Base-by-base conservation (phyloP, 2,329 filamentous ascomycete species). In the Sarocladium strictum region DNA sequence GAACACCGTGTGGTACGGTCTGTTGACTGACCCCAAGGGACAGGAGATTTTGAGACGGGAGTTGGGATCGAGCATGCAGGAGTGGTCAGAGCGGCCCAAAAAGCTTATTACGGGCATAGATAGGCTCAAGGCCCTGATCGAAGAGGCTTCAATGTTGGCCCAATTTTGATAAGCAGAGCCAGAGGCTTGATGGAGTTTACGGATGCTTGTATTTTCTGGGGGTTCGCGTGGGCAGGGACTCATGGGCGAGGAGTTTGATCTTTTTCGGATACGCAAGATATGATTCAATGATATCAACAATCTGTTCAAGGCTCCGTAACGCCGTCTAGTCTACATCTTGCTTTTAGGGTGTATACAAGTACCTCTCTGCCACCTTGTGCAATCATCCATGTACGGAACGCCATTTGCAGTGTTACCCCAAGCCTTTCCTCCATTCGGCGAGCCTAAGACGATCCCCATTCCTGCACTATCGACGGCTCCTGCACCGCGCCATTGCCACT, bases 401-500 rank as follows among this genome's bases (percentile, higher is more conserved):
- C n/a, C n/a, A n/a, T n/a, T n/a, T n/a, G n/a, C n/a, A n/a, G n/a
- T n/a, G n/a, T n/a, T n/a, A n/a, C n/a, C n/a, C n/a, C n/a, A n/a
- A n/a, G n/a, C n/a, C n/a, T n/a, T n/a, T n/a, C n/a, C n/a, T 33
- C 23, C 23, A 38, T 26, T 3, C 27, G 1, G 17, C 19, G 14
- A 4, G 11, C 35, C 35, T 38, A 45, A 7, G 7, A 7, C 14
- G 37, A 47, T 12, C 45, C 60, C 71, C 71, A 74, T 60, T 72
- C 70, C 37, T 70, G 61, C 2, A 65, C 27, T 7, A 69, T 55
- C 0, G 63, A 65, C 10, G 70, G 70, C 35, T 64, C 60, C 58
- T 72, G 69, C 23, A 63, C 58, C 1, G 65, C 64, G 3, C 59
- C 65, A 11, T 61, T 60, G 9, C 76, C 72, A 2, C 74, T 75